phyloP scores from a whole-genome alignment of 192 early-diverging fungal genomes.

The Coemansia sp. region DNA sequence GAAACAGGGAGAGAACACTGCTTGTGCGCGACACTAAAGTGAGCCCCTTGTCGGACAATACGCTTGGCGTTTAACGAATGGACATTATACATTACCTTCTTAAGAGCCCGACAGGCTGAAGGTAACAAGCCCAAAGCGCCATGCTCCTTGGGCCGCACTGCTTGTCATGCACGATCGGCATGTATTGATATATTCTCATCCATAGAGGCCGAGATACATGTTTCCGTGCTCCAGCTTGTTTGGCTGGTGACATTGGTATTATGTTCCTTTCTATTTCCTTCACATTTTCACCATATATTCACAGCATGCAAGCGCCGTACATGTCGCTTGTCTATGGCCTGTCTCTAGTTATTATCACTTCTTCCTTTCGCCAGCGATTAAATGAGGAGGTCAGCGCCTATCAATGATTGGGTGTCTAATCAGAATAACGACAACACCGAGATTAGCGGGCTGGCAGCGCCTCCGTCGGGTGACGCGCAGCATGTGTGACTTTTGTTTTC shows the following conservation, averaged over 20 bases:
- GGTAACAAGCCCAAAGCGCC: neutral
- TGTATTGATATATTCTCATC: neutral
- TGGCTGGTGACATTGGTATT: neutral
- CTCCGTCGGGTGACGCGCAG: neutral
- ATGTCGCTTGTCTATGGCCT: neutral
- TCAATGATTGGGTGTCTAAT: neutral
- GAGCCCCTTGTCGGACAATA: constrained; percentile 1
- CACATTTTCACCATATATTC: neutral
- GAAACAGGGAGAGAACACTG: neutral
- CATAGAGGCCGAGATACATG: neutral
- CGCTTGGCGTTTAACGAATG: neutral
- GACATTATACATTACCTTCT: neutral
- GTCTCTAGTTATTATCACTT: neutral
- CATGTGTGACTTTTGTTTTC: neutral
- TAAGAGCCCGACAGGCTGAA: neutral
- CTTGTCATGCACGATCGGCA: neutral
- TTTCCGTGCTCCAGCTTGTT: neutral
- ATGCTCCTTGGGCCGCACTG: neutral
- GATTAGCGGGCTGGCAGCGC: neutral
- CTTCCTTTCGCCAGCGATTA: neutral
- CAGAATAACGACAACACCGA: neutral
- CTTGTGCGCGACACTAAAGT: neutral
- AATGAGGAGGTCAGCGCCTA: neutral
- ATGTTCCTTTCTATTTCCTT: neutral
- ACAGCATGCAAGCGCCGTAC: neutral